Evolutionary conservation across 192 early-diverging fungal genomes (phyloP).

Genomic region (Coemansia sp.): DNA sequence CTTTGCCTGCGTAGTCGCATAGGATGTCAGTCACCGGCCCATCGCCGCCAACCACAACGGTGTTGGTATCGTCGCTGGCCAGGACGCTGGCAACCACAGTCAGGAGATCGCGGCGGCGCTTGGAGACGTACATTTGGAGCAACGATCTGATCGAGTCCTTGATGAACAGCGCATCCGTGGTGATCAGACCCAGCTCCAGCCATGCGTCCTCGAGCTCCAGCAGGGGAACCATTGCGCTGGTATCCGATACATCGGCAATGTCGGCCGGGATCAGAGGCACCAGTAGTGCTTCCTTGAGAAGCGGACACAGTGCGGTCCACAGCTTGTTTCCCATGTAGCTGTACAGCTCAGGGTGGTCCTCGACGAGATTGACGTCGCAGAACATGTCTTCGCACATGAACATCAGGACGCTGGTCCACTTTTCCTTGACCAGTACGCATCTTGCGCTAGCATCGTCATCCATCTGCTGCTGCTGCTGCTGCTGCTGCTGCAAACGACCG

Average conservation of each 20-base stretch:
- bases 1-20: conserved; percentile 4
- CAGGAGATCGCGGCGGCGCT: conserved; percentile 41
- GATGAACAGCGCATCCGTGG: conserved; percentile 17
- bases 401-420: conserved; percentile 30
- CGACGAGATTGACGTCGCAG: conserved; percentile 33
- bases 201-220: conserved; percentile 41
- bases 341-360: conserved; percentile 38
- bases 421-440: conserved; percentile 31
- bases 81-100: conserved; percentile 29
- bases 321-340: conserved; percentile 31
- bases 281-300: conserved; percentile 21
- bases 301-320: conserved; percentile 31
- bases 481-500: too few relatives aligned
- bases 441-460: not conserved
- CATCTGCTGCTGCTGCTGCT: not conserved
- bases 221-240: conserved; percentile 30
- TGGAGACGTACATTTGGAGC: conserved; percentile 34
- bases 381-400: conserved; percentile 48
- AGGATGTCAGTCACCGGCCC: conserved; percentile 22
- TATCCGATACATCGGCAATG: conserved; percentile 23
- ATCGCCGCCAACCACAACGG: conserved; percentile 34
- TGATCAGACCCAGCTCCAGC: conserved; percentile 29
- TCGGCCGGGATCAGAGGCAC: conserved; percentile 27
- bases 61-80: conserved; percentile 40
- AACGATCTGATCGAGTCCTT: conserved; percentile 23